phyloP scores from a whole-genome alignment of 2,329 filamentous ascomycete genomes.

The Alternaria sp. region DNA sequence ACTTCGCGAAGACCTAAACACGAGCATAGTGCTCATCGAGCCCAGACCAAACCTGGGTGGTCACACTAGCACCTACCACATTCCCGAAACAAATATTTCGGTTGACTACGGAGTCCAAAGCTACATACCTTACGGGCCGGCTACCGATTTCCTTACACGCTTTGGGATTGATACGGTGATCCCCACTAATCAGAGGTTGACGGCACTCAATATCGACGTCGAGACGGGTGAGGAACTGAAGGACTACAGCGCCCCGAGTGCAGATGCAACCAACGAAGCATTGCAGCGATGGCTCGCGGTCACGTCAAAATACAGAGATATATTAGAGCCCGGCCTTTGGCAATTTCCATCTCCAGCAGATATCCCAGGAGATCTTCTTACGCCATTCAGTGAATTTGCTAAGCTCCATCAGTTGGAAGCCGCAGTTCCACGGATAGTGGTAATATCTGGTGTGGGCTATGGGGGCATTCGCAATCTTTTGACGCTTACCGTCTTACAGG shows the following conservation, averaged over 20 bases:
- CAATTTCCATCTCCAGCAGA: constrained; percentile 42
- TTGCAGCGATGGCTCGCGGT: constrained; percentile 26
- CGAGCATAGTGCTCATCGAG: constrained; percentile 54
- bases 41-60: constrained; percentile 53
- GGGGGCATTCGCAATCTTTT: constrained; percentile 24
- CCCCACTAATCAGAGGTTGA: constrained; percentile 11
- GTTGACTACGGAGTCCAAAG: constrained; percentile 51
- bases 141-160: constrained; percentile 54
- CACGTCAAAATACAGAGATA: constrained; percentile 22
- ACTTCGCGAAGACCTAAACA: constrained; percentile 49
- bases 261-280: constrained; percentile 20
- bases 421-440: constrained; percentile 23
- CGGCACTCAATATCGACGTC: constrained; percentile 41
- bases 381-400: constrained; percentile 58
- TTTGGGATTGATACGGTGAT: constrained; percentile 46
- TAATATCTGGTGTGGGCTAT: constrained; percentile 27
- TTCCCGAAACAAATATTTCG: constrained; percentile 40
- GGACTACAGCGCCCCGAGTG: constrained; percentile 20
- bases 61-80: constrained; percentile 57
- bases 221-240: constrained; percentile 27
- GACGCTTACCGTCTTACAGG: constrained; percentile 24
- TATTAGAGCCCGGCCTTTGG: constrained; percentile 31
- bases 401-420: constrained; percentile 48
- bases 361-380: constrained; percentile 56
- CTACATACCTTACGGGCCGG: constrained; percentile 51